A percentile compares a stretch with the other conserved stretches of the same genome.
Evolutionary conservation across 2,329 filamentous ascomycete species (phyloP).

Genomic region (Diaporthe eres): DNA sequence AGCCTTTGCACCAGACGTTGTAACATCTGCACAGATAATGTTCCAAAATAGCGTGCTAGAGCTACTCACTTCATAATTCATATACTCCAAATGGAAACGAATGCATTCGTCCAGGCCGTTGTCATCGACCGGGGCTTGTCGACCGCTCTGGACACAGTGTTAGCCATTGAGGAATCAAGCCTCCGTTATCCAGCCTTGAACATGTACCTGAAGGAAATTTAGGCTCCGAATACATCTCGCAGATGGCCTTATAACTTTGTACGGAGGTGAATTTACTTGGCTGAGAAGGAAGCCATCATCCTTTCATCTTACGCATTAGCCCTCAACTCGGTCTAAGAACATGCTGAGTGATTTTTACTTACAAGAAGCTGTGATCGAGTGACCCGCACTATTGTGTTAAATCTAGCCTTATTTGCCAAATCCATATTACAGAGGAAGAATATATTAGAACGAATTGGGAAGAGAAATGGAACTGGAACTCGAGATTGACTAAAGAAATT

Average conservation of each 20-base stretch:
- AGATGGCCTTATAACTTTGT: not conserved
- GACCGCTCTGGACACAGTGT: conserved; percentile 1
- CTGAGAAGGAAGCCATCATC: conserved; percentile 7
- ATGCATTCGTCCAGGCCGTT: conserved; percentile 11
- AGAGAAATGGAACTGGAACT: not conserved
- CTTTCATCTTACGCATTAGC: not conserved
- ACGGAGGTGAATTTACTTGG: not conserved
- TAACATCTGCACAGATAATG: no score
- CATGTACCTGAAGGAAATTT: conserved; percentile 1
- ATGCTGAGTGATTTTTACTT: not conserved
- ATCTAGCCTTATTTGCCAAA: not conserved
- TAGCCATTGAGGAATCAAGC: not conserved
- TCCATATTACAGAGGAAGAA: not conserved
- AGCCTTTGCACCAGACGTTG: not conserved
- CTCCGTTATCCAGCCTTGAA: not conserved
- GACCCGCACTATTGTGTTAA: conserved; percentile 3
- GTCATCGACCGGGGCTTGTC: conserved; percentile 4
- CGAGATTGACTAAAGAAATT: not conserved
- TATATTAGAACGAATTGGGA: not conserved
- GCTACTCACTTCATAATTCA: conserved; percentile 4
- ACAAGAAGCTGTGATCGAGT: conserved; percentile 11
- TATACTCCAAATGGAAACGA: conserved; percentile 17
- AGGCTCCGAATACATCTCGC: conserved; percentile 2
- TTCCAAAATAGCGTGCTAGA: not conserved
- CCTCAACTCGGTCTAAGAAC: not conserved